Evolutionary conservation across 306 rosid species (phyloP).

Genomic region (Hippophae rhamnoides): DNA sequence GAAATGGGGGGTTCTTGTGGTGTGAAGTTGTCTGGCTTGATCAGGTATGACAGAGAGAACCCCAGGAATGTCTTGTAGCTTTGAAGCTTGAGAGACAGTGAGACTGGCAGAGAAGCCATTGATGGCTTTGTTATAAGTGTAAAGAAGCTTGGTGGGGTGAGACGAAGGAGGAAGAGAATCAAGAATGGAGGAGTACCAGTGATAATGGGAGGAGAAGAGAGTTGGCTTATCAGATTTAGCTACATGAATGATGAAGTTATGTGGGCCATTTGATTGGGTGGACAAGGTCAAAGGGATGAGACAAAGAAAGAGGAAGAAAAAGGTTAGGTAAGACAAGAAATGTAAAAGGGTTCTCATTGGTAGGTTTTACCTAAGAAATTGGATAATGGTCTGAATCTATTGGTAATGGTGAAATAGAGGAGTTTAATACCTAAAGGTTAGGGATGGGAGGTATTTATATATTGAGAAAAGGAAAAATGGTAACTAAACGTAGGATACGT

Average conservation of each 20-base stretch:
- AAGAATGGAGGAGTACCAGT: neutral
- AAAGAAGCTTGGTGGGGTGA: neutral
- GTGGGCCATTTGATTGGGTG: constrained; percentile 26
- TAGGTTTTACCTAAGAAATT: too few relatives aligned
- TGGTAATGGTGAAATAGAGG: too few relatives aligned
- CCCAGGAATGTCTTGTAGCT: neutral
- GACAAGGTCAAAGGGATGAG: constrained; percentile 12
- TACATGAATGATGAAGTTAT: constrained; percentile 68
- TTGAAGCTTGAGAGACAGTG: neutral
- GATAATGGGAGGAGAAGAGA: constrained; percentile 41
- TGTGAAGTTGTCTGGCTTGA: neutral
- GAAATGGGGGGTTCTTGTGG: neutral
- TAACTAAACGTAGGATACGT: too few relatives aligned
- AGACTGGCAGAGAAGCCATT: neutral
- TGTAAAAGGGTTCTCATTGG: too few relatives aligned
- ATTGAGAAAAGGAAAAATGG: too few relatives aligned
- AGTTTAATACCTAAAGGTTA: too few relatives aligned
- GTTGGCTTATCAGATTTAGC: constrained; percentile 41
- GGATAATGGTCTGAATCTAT: too few relatives aligned
- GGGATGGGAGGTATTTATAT: too few relatives aligned
- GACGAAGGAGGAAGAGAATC: neutral
- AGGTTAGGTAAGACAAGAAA: constrained; percentile 7
- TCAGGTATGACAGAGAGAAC: neutral
- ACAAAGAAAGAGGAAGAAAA: constrained; percentile 14
- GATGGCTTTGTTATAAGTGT: constrained; percentile 29